Percentiles rank a stretch among this genome's conserved stretches.
Conservation (phyloP, 257 asterid genomes). For the Thymus mandschuricus region DNA sequence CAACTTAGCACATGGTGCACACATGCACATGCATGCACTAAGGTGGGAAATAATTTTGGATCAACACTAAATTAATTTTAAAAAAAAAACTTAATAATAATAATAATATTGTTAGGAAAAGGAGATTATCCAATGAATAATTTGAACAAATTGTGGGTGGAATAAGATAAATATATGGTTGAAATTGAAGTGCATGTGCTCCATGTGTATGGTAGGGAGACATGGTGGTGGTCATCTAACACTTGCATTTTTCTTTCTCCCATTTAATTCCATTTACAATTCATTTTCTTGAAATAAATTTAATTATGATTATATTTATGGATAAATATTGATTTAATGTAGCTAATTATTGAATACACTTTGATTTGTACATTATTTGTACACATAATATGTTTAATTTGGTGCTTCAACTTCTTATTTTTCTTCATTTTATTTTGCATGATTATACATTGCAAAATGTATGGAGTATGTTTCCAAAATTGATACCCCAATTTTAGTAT, state of each 20-base stretch:
- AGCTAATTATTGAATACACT: too few relatives aligned
- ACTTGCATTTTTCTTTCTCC: background rate
- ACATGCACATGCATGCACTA: slow-evolving; percentile 39
- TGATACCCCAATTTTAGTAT: background rate
- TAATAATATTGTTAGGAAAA: slow-evolving; percentile 11
- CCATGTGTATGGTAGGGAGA: slow-evolving; percentile 51
- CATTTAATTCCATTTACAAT: slow-evolving; percentile 11
- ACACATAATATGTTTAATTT: too few relatives aligned
- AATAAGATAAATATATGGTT: slow-evolving; percentile 34
- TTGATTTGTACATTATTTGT: too few relatives aligned
- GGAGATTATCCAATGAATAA: slow-evolving; percentile 30
- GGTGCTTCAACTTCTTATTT: too few relatives aligned
- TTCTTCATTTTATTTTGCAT: too few relatives aligned
- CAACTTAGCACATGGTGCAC: slow-evolving; percentile 55
- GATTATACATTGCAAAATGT: background rate
- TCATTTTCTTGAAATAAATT: too few relatives aligned
- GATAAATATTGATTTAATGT: too few relatives aligned
- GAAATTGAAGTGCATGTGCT: slow-evolving; percentile 49
- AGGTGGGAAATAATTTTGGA: background rate
- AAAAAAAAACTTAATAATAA: too few relatives aligned
- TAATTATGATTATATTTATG: too few relatives aligned
- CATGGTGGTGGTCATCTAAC: slow-evolving; percentile 36
- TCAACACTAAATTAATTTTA: slow-evolving; percentile 1
- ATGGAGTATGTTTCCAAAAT: background rate
- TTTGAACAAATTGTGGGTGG: slow-evolving; percentile 32